Evolutionary conservation across 306 rosid species (phyloP).

Genomic region (Myrica gale): DNA sequence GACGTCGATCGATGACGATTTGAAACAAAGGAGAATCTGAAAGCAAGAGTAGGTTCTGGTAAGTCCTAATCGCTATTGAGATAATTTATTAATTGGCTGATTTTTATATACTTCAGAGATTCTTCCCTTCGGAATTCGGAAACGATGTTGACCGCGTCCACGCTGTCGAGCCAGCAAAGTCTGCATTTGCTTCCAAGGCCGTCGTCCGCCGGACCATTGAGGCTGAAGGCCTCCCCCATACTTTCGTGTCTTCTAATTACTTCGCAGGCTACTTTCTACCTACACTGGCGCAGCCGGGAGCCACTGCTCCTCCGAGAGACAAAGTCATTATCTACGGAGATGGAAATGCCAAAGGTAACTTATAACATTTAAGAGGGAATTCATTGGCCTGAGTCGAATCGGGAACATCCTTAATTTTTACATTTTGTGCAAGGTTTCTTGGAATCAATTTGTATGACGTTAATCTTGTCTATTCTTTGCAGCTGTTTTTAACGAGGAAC

Average conservation of each 20-base stretch:
- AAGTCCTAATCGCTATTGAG: no score
- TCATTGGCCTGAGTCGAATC: no score
- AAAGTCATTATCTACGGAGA: conserved; percentile 66
- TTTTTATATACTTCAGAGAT: conserved; percentile 47
- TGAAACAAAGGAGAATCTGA: no score
- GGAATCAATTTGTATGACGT: no score
- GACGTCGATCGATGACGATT: no score
- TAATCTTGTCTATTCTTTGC: neutral
- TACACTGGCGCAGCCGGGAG: conserved; percentile 66
- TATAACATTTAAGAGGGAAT: no score
- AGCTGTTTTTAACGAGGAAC: conserved; percentile 79
- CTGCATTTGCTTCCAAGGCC: conserved; percentile 50
- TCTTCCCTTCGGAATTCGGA: conserved; percentile 89
- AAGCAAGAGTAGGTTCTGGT: no score
- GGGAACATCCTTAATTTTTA: no score
- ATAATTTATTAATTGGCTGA: no score
- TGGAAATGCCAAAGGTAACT: conserved; percentile 68
- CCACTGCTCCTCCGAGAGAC: conserved; percentile 67
- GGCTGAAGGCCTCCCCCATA: conserved; percentile 71
- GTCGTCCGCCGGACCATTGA: conserved; percentile 63
- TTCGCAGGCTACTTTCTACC: conserved; percentile 76
- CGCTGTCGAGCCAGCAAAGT: conserved; percentile 87
- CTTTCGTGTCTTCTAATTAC: conserved; percentile 59
- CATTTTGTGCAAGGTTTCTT: no score
- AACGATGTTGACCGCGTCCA: conserved; percentile 72